Conservation (phyloP, 140 eudicot species). For the Senecio squalidus region DNA sequence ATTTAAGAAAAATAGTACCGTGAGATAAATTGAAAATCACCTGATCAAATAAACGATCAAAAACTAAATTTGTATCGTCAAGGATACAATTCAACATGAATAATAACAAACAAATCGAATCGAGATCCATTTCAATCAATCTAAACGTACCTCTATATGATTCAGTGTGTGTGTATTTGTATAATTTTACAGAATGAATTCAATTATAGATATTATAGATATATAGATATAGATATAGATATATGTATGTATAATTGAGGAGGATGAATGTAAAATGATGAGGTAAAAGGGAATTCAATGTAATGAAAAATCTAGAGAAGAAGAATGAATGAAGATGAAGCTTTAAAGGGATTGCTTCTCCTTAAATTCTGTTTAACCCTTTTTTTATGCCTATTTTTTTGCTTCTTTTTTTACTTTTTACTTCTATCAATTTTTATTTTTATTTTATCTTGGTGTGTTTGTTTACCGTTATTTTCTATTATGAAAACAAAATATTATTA, state of each 20-base stretch:
- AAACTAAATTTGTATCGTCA: slow-evolving; percentile 13
- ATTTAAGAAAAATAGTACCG: slow-evolving; percentile 17
- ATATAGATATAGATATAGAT: background rate
- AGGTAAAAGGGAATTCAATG: background rate
- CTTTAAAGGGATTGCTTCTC: slow-evolving; percentile 30
- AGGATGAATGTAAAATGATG: background rate
- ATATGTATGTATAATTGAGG: slow-evolving; percentile 4
- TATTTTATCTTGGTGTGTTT: background rate
- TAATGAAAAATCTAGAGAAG: slow-evolving; percentile 3
- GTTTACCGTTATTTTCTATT: slow-evolving; percentile 7
- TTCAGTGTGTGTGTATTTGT: slow-evolving; percentile 6
- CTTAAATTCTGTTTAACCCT: slow-evolving; percentile 23
- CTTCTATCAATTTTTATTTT: background rate
- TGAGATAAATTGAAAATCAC: slow-evolving; percentile 16
- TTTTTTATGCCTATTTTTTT: slow-evolving; percentile 25
- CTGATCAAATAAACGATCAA: slow-evolving; percentile 34
- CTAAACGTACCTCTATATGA: background rate
- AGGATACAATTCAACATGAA: slow-evolving; percentile 13
- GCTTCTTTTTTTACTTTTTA: background rate
- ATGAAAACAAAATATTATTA: no score
- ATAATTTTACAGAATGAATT: no score
- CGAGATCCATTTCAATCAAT: slow-evolving; percentile 31
- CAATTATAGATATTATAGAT: no score
- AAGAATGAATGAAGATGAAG: slow-evolving; percentile 16
- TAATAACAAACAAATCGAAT: slow-evolving; percentile 16